Conservation (phyloP, 2,329 filamentous ascomycete species). For the Metarhizium robertsii region DNA sequence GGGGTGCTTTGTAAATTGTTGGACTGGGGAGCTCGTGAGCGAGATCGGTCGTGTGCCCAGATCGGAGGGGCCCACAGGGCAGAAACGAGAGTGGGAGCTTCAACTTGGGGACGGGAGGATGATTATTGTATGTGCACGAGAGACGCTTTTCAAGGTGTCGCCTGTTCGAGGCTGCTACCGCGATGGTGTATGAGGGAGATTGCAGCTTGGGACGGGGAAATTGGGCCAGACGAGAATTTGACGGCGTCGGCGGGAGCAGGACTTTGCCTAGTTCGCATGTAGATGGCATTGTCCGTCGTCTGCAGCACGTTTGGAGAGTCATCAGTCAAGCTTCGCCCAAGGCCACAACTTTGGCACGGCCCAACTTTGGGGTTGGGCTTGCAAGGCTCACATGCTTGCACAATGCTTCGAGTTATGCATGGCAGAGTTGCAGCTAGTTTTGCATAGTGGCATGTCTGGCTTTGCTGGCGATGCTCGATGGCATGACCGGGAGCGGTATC, state of each 20-base stretch:
- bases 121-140: background rate
- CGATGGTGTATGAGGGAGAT: background rate
- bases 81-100: too few species aligned
- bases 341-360: background rate
- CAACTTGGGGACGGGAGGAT: too few species aligned
- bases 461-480: too few species aligned
- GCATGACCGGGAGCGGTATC: background rate
- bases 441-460: background rate
- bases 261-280: too few species aligned
- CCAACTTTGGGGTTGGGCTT: background rate
- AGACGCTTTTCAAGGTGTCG: too few species aligned
- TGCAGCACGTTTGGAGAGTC: too few species aligned
- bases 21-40: background rate
- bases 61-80: too few species aligned
- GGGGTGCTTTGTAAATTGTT: background rate
- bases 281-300: background rate
- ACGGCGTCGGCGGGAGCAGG: too few species aligned
- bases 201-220: background rate
- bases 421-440: background rate
- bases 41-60: background rate
- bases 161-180: too few species aligned
- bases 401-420: background rate
- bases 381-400: background rate
- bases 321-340: too few species aligned
- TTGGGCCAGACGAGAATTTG: background rate